Evolutionary conservation across 257 asterid species (phyloP), one percentile per base, ranked within the genome.

Genomic region (Leptodermis oblonga): DNA sequence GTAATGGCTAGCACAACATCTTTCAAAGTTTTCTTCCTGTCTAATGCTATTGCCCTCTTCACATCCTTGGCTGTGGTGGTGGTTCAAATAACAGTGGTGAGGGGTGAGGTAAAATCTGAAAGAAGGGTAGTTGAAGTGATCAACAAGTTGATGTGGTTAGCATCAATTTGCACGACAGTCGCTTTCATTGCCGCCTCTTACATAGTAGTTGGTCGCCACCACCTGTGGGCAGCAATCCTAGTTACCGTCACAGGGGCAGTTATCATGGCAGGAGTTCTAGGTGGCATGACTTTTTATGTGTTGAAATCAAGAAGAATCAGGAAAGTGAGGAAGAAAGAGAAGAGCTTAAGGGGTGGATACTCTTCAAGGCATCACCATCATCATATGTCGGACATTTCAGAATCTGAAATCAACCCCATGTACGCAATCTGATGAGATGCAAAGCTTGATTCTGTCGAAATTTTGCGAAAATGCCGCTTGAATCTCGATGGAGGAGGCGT

Each of bases 71-170:
- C 90, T 15, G 95, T 88, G 17, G 95, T 86, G 53, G 86, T 88
- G 42, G 95, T 88, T 34, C 95, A 88, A 53, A 88, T 88, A n/a
- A 88, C 95, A 20, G 90, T 88, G 65, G 90, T 88, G 41, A 78
- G 95, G 77, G 86, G 95, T 3, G 92, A 84, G 73, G 79, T 74
- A 71, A 88, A 75, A 72, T 79, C 95, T 0, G 95, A 88, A 79
- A 84, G 87, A 77, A 73, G 86, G 76, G 95, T 88, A 25, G 80
- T 78, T 61, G 85, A 73, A 78, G 92, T 88, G 69, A 88, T 86
- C 25, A 88, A 88, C 65, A 88, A 88, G 80, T 55, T 88, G 70
- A 88, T 88, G 92, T 88, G 95, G 95, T 65, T 86, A 76, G 95
- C 95, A 53, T 82, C 95, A 0, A 86, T 86, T 63, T 88, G 89